These are phyloP conservation scores for Smittium mucronatum DNA, from an alignment of 371 early-diverging fungal species.

Conservation along the genomic window DNA sequence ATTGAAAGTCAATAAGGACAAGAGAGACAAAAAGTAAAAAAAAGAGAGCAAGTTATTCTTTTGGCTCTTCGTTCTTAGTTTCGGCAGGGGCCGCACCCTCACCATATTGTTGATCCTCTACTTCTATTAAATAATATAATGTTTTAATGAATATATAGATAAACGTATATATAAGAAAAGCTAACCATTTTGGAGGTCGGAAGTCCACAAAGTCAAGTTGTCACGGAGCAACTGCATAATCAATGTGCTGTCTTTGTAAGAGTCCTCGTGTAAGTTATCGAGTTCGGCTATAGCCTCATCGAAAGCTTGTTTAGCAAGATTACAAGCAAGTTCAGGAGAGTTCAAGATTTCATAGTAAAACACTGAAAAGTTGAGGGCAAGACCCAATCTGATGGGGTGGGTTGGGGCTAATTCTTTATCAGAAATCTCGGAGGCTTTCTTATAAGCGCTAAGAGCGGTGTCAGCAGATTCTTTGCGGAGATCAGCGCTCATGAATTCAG, in stretches of 20 bases:
- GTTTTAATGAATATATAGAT: too few relatives aligned
- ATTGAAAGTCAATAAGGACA: too few relatives aligned
- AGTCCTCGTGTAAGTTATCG: conserved; percentile 97
- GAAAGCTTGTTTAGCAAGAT: conserved; percentile 97
- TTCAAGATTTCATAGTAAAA: conserved; percentile 99
- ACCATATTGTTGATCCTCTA: too few relatives aligned
- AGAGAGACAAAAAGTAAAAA: too few relatives aligned
- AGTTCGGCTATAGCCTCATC: conserved; percentile 99
- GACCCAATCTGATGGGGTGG: conserved; percentile 97
- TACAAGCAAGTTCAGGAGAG: conserved; percentile 96
- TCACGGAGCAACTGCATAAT: conserved; percentile 99
- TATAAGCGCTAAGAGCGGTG: conserved; percentile 89
- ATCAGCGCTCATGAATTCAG: conserved; percentile 88
- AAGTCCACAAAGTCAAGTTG: conserved; percentile 99
- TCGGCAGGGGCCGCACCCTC: too few relatives aligned
- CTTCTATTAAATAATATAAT: too few relatives aligned
- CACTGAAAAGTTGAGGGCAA: conserved; percentile 99
- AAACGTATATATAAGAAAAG: too few relatives aligned
- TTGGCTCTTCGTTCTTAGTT: too few relatives aligned
- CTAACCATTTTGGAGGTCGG: conserved; percentile 83
- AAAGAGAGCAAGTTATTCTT: too few relatives aligned
- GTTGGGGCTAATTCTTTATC: conserved; percentile 88
- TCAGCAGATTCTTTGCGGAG: conserved; percentile 77
- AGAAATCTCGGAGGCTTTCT: conserved; percentile 89
- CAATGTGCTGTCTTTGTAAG: conserved; percentile 99